These are phyloP conservation scores for Aspergillus spinulosporus DNA, from an alignment of 2,329 filamentous ascomycete genomes.

Conservation along the genomic window DNA sequence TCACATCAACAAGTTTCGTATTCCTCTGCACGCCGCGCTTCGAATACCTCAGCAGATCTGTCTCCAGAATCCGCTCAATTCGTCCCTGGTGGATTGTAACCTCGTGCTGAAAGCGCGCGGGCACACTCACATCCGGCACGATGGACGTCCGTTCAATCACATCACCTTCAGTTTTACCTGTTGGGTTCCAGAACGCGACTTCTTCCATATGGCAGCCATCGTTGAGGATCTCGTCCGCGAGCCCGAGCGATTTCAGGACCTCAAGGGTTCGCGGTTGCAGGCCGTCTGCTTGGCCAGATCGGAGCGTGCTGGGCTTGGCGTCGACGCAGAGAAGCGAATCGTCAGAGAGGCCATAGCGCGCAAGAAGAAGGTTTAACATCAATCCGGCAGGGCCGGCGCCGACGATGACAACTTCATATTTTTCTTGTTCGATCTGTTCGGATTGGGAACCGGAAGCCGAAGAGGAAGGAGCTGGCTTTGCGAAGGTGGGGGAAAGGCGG, in stretches of 20 bases:
- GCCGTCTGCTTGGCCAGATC: conserved; percentile 47
- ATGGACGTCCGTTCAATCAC: conserved; percentile 63
- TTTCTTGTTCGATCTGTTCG: conserved; percentile 23
- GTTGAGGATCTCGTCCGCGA: conserved; percentile 42
- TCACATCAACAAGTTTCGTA: conserved; percentile 64
- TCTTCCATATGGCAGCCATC: conserved; percentile 53
- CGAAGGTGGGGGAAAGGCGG: conserved; percentile 39
- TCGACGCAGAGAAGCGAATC: conserved; percentile 47
- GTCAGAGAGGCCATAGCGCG: conserved; percentile 46
- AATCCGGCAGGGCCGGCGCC: conserved; percentile 48
- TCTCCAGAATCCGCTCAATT: conserved; percentile 70
- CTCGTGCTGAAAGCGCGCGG: conserved; percentile 69
- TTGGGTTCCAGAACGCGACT: conserved; percentile 68
- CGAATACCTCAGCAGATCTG: conserved; percentile 63
- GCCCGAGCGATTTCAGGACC: conserved; percentile 44
- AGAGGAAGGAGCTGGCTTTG: not conserved
- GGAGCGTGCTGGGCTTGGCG: conserved; percentile 39
- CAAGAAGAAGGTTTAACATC: conserved; percentile 44
- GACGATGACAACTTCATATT: conserved; percentile 46
- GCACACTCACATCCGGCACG: conserved; percentile 57
- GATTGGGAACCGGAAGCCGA: not conserved
- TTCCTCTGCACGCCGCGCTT: conserved; percentile 60
- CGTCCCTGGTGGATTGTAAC: conserved; percentile 70
- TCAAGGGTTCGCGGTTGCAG: conserved; percentile 47
- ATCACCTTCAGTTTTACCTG: conserved; percentile 44